Evolutionary conservation across 176 grass and related monocot species (phyloP), one percentile per base, ranked within the genome.

Genomic region (Canna indica): DNA sequence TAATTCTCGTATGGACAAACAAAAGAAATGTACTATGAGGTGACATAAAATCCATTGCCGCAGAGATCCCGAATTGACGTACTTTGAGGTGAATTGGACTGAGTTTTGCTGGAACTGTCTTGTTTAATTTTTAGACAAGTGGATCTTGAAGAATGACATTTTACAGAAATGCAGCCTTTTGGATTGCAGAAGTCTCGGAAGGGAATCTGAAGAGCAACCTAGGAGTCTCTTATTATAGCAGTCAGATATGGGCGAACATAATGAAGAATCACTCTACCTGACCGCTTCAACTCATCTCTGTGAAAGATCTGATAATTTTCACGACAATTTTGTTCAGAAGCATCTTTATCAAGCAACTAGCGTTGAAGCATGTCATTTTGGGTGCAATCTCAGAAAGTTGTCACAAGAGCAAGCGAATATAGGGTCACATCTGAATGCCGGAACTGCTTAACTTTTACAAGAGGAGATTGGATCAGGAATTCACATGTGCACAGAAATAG

Each of bases 401-500:
- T 7, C 18, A 20, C 63, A 66, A 39, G n/a, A 38, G 22, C 7
- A 38, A 39, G 34, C 20, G 35, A 38, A 24, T 66, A 17, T 4
- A n/a, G 39, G 22, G 63, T 66, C 63, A 66, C 34, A 38, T 38
- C 33, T 66, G 34, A 29, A 62, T 32, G 11, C 27, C 29, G 15
- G 59, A 10, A 32, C 29, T 33, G 27, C 59, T 33, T 13, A 62
- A 62, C 63, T 66, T 39, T 66, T 13, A 15, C 27, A 14, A 10
- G 12, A 14, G 58, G 12, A 7, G 27, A 30, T 30, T 22, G 63
- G 29, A 65, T 18, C 16, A 20, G 33, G 62, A 65, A 65, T 35
- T 65, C 62, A 65, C 61, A 20, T 65, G 62, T 36, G 33, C 58
- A 60, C 58, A 60, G 58, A 60, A 60, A 65, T 28, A 36, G n/a